These are phyloP conservation scores for Triticum turgidum DNA, from an alignment of 176 grass and related monocot species.

Conservation along the genomic window DNA sequence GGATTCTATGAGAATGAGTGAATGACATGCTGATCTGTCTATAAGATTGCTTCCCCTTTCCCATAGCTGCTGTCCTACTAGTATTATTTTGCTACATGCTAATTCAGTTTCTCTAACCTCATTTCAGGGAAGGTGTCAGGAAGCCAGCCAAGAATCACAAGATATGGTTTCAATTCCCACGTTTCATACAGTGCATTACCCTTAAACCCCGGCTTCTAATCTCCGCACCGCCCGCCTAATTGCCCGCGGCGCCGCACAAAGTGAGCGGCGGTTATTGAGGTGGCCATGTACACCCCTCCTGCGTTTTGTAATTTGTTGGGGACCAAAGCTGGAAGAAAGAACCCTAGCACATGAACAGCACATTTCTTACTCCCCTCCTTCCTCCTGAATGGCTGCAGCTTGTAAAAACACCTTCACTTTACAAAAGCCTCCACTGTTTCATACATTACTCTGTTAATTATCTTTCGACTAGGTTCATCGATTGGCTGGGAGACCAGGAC, in stretches of 20 bases:
- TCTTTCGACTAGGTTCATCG: slow-evolving; percentile 26
- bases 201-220: neutral
- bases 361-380: slow-evolving; percentile 26
- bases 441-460: neutral
- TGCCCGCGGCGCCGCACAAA: slow-evolving; percentile 32
- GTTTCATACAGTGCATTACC: neutral
- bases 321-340: slow-evolving; percentile 23
- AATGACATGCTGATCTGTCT: neutral
- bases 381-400: slow-evolving; percentile 25
- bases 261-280: slow-evolving; percentile 14
- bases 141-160: neutral
- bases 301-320: slow-evolving; percentile 25
- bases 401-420: slow-evolving; percentile 2
- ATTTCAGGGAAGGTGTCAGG: neutral
- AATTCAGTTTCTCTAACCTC: neutral
- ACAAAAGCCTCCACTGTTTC: neutral
- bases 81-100: neutral
- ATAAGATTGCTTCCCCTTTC: neutral
- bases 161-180: neutral
- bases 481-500: slow-evolving; percentile 26
- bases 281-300: slow-evolving; percentile 21
- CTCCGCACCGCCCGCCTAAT: neutral
- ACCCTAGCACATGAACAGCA: slow-evolving; percentile 10
- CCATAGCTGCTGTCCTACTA: neutral
- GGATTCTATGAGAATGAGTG: no score